Base-by-base conservation (phyloP, 768 basidiomycete species). In the Panaeolus cyanescens region DNA sequence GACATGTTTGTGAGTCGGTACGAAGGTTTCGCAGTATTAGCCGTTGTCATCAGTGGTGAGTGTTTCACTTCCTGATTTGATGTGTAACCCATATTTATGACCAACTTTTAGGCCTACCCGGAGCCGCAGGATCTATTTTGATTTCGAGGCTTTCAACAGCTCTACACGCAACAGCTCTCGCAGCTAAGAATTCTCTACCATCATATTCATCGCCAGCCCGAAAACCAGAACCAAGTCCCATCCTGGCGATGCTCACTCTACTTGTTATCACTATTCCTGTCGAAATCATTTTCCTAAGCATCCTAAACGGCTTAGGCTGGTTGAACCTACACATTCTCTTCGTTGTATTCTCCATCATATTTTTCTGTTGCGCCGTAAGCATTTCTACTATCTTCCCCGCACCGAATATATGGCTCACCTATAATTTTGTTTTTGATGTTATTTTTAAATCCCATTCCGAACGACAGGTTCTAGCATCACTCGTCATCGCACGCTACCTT, bases 101-200 rank as follows among this genome's bases (percentile, higher is more conserved):
- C 54, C 6, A 55, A 5, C 33, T 37, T 28, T 65, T 64, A 89
- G 92, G 93, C 55, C 75, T 99, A 13, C 92, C 95, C 0, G 96
- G 96, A 10, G 88, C 90, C 39, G 90, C 95, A 3, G 96, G 96
- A 3, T 89, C 93, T 13, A 94, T 99, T 67, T 88, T 93, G 64
- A 89, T 95, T 34, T 97, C 96, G 1, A 85, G 97, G 7, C 79
- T 97, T 4, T 96, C 95, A 1, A 99, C 97, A 0, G 81, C 89
- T 0, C 79, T 98, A 20, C 97, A 99, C 63, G 81, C 87, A 0
- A 82, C 85, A 0, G 80, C 83, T 62, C 79, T 72, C 64, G 77
- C 67, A 59, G 72, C 69, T 31, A 64, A 65, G 32, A 58, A 66
- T 22, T 64, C 56, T 59, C 66, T 61, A 59, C 68, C 65, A 7